These are phyloP conservation scores for Bruguiera gymnorhiza DNA, from an alignment of 345 rosid species.

Conservation along the genomic window DNA sequence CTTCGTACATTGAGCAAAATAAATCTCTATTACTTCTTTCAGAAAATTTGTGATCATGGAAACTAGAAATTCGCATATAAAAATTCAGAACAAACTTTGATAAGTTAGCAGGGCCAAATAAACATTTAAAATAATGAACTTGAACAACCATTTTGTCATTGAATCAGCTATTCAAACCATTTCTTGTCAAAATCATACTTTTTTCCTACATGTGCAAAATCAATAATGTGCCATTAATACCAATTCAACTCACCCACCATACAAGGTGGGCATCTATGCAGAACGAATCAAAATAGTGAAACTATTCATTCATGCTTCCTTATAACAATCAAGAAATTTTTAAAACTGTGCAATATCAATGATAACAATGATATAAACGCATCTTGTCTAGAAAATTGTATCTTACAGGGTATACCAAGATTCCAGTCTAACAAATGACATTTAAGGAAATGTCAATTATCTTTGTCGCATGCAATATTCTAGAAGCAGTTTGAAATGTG, in stretches of 20 bases:
- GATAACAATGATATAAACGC: too few relatives aligned
- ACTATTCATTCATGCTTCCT: too few relatives aligned
- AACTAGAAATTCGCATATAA: neutral
- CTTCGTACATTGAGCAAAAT: neutral
- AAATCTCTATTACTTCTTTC: neutral
- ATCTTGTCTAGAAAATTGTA: too few relatives aligned
- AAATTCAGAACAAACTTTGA: neutral
- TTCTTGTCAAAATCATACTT: neutral
- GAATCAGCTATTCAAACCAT: neutral
- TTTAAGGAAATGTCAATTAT: neutral
- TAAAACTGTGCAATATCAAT: too few relatives aligned
- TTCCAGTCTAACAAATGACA: too few relatives aligned
- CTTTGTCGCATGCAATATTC: neutral
- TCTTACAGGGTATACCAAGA: too few relatives aligned
- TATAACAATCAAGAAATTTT: too few relatives aligned
- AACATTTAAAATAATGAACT: neutral
- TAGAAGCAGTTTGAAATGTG: neutral
- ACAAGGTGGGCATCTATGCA: too few relatives aligned
- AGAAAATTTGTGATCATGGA: neutral
- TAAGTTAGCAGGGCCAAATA: neutral
- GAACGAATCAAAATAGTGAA: too few relatives aligned
- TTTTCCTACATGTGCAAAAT: neutral
- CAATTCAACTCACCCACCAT: too few relatives aligned
- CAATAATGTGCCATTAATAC: neutral
- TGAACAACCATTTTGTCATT: neutral